phyloP scores from a whole-genome alignment of 805 yeast genomes.

The Candida ponderosae region DNA sequence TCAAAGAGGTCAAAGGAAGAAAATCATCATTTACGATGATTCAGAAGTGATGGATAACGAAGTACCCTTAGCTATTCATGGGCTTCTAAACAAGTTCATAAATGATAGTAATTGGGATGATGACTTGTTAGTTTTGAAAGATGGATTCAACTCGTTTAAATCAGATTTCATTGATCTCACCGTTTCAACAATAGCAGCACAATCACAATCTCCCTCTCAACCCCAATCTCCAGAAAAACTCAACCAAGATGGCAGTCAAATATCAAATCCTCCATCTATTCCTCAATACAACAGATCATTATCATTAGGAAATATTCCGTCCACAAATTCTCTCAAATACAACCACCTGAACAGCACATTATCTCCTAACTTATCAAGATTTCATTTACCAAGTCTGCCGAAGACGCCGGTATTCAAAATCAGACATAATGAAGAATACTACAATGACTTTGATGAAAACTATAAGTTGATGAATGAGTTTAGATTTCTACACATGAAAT shows the following conservation, averaged over 20 bases:
- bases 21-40: constrained; percentile 16
- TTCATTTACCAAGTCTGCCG: constrained; percentile 40
- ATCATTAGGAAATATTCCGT: constrained; percentile 11
- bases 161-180: constrained; percentile 18
- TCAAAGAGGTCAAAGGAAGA: constrained; percentile 9
- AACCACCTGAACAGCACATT: constrained; percentile 13
- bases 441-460: constrained; percentile 12
- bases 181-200: constrained; percentile 5
- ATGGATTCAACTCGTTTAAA: constrained; percentile 32
- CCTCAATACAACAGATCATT: constrained; percentile 13
- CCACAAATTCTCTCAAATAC: constrained; percentile 5
- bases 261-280: constrained; percentile 1
- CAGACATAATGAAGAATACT: constrained; percentile 46
- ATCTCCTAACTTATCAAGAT: constrained; percentile 33
- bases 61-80: constrained; percentile 32
- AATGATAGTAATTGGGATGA: constrained; percentile 30
- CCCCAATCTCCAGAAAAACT: constrained; percentile 1
- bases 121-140: constrained; percentile 32
- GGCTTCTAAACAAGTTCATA: constrained; percentile 40
- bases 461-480: constrained; percentile 14
- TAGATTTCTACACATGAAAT: constrained; percentile 5
- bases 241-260: neutral
- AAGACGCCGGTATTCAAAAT: constrained; percentile 36
- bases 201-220: neutral
- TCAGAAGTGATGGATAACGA: constrained; percentile 10